These are phyloP conservation scores for Scenedesmus sp. DNA, from an alignment of 163 green algal genomes.

Conservation along the genomic window DNA sequence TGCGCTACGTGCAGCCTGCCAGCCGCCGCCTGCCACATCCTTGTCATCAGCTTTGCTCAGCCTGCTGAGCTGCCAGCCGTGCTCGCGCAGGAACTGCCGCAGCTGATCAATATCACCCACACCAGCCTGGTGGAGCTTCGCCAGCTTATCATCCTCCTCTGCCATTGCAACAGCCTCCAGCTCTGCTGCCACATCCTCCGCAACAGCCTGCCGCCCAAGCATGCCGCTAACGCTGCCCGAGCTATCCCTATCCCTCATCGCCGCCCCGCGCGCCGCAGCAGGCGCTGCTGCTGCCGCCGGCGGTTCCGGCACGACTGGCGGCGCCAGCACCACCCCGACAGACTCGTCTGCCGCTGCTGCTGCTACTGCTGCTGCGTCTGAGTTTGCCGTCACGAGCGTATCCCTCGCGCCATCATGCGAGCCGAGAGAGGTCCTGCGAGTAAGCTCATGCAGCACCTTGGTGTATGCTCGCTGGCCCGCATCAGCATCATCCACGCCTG, in stretches of 20 bases:
- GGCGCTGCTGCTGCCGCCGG: neutral
- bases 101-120: conserved; percentile 27
- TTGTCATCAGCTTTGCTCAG: conserved; percentile 17
- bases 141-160: conserved; percentile 35
- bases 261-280: neutral
- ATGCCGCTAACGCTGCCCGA: neutral
- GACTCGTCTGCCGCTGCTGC: neutral
- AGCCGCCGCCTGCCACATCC: neutral
- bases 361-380: neutral
- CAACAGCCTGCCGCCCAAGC: neutral
- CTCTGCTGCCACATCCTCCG: neutral
- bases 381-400: neutral
- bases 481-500: conserved; percentile 12
- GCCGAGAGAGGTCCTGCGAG: conserved; percentile 4
- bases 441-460: conserved; percentile 45
- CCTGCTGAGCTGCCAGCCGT: conserved; percentile 51
- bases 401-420: neutral
- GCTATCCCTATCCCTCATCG: neutral
- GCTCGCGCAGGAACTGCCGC: conserved; percentile 38
- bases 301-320: neutral
- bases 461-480: conserved; percentile 21
- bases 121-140: conserved; percentile 23
- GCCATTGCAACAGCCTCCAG: neutral
- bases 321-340: neutral
- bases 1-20: neutral